phyloP scores from a whole-genome alignment of 441 rosid genomes.

The Gossypium trilobum region DNA sequence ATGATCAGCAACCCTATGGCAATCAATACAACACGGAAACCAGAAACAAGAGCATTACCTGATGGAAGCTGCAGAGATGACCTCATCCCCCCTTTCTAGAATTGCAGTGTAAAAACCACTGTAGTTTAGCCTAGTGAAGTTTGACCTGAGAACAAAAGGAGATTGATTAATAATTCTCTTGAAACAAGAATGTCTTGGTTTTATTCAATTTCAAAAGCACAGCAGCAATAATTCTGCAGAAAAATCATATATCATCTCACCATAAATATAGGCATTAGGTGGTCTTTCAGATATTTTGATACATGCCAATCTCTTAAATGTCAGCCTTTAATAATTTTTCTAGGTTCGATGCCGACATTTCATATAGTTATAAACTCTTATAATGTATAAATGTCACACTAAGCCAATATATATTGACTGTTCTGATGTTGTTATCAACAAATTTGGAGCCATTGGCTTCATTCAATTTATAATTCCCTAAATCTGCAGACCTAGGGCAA shows the following conservation, averaged over 20 bases:
- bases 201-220: slow-evolving; percentile 1
- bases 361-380: background rate
- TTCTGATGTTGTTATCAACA: background rate
- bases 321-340: background rate
- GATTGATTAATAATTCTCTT: slow-evolving; percentile 11
- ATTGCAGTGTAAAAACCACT: slow-evolving; percentile 65
- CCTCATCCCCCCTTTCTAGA: slow-evolving; percentile 84
- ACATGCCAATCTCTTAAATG: background rate
- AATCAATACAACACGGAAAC: background rate
- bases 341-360: background rate
- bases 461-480: background rate
- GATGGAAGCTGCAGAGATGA: slow-evolving; percentile 73
- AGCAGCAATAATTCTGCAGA: background rate
- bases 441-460: background rate
- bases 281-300: background rate
- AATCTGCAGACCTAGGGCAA: slow-evolving; percentile 1
- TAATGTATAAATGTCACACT: background rate
- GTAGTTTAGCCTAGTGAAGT: slow-evolving; percentile 65
- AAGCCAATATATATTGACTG: background rate
- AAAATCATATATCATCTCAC: background rate
- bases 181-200: slow-evolving; percentile 1
- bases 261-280: background rate
- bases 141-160: slow-evolving; percentile 47
- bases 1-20: background rate
- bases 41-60: slow-evolving; percentile 34